Conservation (phyloP, 257 asterid genomes). For the Solanum clarkiae region DNA sequence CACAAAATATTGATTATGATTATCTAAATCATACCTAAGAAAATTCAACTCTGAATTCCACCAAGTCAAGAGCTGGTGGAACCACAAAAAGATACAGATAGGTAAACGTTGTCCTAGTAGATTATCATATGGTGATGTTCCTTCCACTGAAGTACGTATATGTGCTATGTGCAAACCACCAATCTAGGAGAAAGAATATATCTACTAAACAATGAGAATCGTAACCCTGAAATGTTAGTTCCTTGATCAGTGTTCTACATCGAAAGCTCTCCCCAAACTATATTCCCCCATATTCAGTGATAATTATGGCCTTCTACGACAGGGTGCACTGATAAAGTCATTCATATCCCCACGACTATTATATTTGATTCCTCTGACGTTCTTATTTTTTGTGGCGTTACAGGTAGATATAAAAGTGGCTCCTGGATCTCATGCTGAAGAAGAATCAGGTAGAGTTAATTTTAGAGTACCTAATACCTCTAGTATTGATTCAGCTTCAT, state of each 20-base stretch:
- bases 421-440: slow-evolving; percentile 92
- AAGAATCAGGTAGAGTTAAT: slow-evolving; percentile 56
- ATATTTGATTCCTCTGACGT: neutral
- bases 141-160: neutral
- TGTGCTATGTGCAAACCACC: neutral
- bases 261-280: neutral
- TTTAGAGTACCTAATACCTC: neutral
- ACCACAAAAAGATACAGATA: neutral
- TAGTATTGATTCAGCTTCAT: neutral
- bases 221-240: neutral
- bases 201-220: neutral
- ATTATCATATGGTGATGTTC: neutral
- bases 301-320: neutral
- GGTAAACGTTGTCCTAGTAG: neutral
- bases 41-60: neutral
- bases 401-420: slow-evolving; percentile 96
- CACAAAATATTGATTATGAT: neutral
- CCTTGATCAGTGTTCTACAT: neutral
- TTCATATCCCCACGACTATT: neutral
- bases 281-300: neutral
- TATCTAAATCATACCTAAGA: neutral
- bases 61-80: neutral
- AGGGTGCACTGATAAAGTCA: neutral
- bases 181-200: neutral
- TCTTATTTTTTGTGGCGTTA: slow-evolving; percentile 4